These are phyloP conservation scores for Candida yuanshanica DNA, from an alignment of 805 yeast genomes.

Conservation along the genomic window DNA sequence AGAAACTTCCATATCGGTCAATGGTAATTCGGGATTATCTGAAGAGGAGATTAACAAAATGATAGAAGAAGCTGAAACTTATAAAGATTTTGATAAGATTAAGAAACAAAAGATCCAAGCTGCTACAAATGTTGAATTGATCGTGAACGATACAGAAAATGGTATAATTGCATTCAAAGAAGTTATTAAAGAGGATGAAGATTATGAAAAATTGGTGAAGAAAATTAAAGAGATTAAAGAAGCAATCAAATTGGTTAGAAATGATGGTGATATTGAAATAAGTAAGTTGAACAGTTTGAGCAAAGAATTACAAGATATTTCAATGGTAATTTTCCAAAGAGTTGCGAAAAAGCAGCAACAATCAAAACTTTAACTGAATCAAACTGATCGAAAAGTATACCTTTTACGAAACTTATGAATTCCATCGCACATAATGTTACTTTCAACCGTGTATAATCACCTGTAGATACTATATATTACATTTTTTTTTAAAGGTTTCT, in stretches of 20 bases:
- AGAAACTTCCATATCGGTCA: constrained; percentile 69
- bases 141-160: constrained; percentile 82
- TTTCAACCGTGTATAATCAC: background rate
- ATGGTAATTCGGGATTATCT: constrained; percentile 64
- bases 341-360: constrained; percentile 18
- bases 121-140: constrained; percentile 72
- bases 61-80: constrained; percentile 60
- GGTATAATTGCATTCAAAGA: constrained; percentile 68
- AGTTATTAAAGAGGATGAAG: constrained; percentile 43
- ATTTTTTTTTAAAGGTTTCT: too few relatives aligned
- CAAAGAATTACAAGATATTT: constrained; percentile 68
- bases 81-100: constrained; percentile 54
- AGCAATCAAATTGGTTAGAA: constrained; percentile 57
- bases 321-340: constrained; percentile 67
- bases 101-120: constrained; percentile 60
- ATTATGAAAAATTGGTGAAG: constrained; percentile 40
- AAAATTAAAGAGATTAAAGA: constrained; percentile 54
- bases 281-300: constrained; percentile 65
- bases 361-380: too few relatives aligned
- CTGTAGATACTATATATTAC: background rate
- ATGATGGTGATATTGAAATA: constrained; percentile 51
- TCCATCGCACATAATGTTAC: background rate
- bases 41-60: constrained; percentile 62
- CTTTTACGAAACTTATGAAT: background rate
- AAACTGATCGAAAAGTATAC: constrained; percentile 1